Percentiles rank a stretch among this genome's conserved stretches.
Conservation (phyloP, 78 protist species). For the Dictyostelium citrinum region DNA sequence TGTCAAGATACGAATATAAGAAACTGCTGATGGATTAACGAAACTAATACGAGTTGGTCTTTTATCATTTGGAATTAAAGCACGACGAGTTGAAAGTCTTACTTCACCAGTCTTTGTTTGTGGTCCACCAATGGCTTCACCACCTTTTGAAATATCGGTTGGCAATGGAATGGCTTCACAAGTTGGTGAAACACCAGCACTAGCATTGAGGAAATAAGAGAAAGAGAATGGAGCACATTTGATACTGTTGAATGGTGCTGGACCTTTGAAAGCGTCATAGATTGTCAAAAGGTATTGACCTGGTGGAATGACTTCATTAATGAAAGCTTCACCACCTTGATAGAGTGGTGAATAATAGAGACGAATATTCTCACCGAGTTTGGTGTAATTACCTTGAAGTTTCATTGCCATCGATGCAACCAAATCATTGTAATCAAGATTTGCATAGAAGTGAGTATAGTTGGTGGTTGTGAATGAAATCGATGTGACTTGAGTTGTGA, state of each 20-base stretch:
- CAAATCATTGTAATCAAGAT: conserved; percentile 24
- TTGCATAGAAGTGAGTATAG: not conserved
- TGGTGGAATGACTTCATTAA: conserved; percentile 37
- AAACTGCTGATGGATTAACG: not conserved
- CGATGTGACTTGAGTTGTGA: not conserved
- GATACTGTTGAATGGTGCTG: not conserved
- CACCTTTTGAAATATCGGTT: not conserved
- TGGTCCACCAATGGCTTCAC: conserved; percentile 42
- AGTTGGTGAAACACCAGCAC: not conserved
- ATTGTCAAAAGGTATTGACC: not conserved
- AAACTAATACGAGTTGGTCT: not conserved
- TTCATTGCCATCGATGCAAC: conserved; percentile 23
- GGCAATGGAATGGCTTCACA: conserved; percentile 37
- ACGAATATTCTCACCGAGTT: not conserved
- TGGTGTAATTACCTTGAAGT: not conserved
- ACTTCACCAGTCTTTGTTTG: conserved; percentile 39
- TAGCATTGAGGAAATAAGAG: conserved; percentile 6
- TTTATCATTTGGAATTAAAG: not conserved
- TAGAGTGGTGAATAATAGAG: conserved; percentile 1
- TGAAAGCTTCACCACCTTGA: conserved; percentile 31
- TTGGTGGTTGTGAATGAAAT: not conserved
- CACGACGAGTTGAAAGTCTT: not conserved
- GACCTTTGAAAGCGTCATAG: conserved; percentile 16
- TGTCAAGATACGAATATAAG: conserved; percentile 23
- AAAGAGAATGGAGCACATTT: conserved; percentile 30